These are phyloP conservation scores for Gynochthodes officinalis DNA, from an alignment of 257 asterid species.

Conservation along the genomic window DNA sequence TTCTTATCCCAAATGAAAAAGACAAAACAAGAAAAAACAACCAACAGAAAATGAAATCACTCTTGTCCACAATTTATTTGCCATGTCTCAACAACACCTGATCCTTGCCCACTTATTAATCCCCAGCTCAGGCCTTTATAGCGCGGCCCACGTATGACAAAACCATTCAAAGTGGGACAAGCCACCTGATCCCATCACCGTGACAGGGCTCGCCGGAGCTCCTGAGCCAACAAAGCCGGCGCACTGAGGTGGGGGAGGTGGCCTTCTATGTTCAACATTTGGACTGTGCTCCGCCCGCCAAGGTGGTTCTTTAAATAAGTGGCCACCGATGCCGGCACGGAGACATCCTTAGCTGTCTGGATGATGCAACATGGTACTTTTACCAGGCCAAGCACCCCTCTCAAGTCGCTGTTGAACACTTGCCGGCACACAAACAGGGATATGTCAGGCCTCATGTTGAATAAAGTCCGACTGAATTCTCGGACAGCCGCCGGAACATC, in stretches of 20 bases:
- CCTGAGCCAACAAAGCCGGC: conserved; percentile 73
- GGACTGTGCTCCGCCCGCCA: conserved; percentile 76
- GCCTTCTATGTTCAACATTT: conserved; percentile 59
- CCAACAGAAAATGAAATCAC: not conserved
- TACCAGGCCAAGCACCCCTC: conserved; percentile 75
- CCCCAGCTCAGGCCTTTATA: not conserved
- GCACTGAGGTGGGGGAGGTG: conserved; percentile 92
- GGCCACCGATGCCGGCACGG: conserved; percentile 86
- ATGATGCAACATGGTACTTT: conserved; percentile 77
- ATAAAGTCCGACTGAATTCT: conserved; percentile 77
- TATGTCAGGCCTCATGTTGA: conserved; percentile 94
- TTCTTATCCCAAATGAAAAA: conserved; percentile 14
- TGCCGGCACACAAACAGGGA: conserved; percentile 67
- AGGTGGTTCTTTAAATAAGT: conserved; percentile 65
- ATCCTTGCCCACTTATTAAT: conserved; percentile 10
- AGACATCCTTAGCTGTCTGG: conserved; percentile 75
- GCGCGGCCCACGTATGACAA: not conserved
- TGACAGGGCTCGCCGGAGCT: conserved; percentile 62
- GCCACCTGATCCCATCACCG: conserved; percentile 22
- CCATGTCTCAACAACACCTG: conserved; percentile 17
- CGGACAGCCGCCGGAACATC: conserved; percentile 91
- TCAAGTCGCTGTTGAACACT: conserved; percentile 67
- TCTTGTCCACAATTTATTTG: conserved; percentile 22
- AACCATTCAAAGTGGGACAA: not conserved
- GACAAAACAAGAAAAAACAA: no score